Conservation (phyloP, 768 basidiomycete species). For the Trichaptum fuscoviolaceum region DNA sequence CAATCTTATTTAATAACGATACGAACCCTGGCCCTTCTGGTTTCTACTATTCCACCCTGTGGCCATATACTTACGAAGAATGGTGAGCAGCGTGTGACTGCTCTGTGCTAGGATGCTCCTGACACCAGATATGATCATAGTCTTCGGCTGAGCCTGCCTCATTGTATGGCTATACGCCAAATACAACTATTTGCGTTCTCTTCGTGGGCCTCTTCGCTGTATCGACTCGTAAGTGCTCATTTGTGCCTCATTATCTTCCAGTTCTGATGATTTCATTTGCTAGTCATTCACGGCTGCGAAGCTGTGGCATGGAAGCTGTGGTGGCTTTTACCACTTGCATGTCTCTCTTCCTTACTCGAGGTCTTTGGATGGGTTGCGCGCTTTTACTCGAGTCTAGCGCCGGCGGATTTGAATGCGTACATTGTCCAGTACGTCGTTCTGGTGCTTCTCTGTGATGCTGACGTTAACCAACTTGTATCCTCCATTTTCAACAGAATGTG, state of each 20-base stretch:
- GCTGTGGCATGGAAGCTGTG: background rate
- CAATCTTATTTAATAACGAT: background rate
- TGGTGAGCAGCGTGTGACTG: background rate
- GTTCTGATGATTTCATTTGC: background rate
- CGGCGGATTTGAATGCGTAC: background rate
- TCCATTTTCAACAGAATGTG: constrained; percentile 32
- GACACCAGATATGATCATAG: background rate
- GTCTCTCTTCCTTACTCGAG: background rate
- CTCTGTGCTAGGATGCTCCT: background rate
- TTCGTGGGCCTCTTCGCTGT: constrained; percentile 31
- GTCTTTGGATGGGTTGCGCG: background rate
- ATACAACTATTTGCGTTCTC: constrained; percentile 28
- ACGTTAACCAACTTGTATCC: background rate
- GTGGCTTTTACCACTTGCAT: background rate
- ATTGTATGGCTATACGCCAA: constrained; percentile 31
- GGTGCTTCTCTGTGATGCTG: background rate
- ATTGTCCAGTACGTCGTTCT: background rate
- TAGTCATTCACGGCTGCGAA: background rate
- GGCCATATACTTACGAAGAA: background rate
- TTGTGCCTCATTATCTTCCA: background rate
- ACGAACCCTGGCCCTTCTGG: too few relatives aligned
- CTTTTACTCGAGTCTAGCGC: background rate
- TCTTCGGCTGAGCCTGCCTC: constrained; percentile 1
- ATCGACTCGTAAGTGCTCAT: constrained; percentile 19
- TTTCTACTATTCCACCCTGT: background rate